Evolutionary conservation across 1,139 yeast species (phyloP).

Genomic region (Trichomonascaceae sp.): DNA sequence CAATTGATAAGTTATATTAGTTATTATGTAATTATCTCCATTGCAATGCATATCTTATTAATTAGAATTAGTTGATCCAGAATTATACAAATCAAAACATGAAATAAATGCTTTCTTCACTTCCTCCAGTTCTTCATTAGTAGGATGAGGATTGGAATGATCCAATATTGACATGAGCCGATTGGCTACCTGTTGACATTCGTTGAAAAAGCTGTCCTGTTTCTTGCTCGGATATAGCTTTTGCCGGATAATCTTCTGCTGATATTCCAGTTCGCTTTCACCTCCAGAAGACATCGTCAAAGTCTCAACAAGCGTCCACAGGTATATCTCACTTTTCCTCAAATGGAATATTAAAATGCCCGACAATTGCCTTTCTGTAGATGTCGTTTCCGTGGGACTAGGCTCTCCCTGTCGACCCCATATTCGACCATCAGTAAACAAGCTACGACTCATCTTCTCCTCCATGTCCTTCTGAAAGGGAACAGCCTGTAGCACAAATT

Average conservation of each 20-base stretch:
- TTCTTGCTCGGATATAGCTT: slow-evolving; percentile 13
- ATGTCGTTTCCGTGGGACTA: background rate
- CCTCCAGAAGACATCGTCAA: background rate
- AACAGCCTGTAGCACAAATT: slow-evolving; percentile 26
- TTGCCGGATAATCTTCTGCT: slow-evolving; percentile 13
- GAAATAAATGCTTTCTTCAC: slow-evolving; percentile 8
- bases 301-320: slow-evolving; percentile 12
- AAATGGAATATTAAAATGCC: slow-evolving; percentile 16
- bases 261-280: slow-evolving; percentile 6
- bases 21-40: background rate
- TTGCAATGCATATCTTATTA: background rate
- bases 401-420: background rate
- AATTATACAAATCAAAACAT: slow-evolving; percentile 7
- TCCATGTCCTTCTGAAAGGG: slow-evolving; percentile 23
- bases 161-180: slow-evolving; percentile 5
- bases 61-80: background rate
- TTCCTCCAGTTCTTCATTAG: slow-evolving; percentile 6
- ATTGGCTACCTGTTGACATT: slow-evolving; percentile 7
- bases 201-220: slow-evolving; percentile 6
- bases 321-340: slow-evolving; percentile 15
- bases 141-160: slow-evolving; percentile 3
- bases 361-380: slow-evolving; percentile 6
- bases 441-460: slow-evolving; percentile 20
- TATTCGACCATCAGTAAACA: slow-evolving; percentile 21
- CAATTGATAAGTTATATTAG: background rate